phyloP scores from a whole-genome alignment of 176 grass and related monocot genomes.

The Zea mays region DNA sequence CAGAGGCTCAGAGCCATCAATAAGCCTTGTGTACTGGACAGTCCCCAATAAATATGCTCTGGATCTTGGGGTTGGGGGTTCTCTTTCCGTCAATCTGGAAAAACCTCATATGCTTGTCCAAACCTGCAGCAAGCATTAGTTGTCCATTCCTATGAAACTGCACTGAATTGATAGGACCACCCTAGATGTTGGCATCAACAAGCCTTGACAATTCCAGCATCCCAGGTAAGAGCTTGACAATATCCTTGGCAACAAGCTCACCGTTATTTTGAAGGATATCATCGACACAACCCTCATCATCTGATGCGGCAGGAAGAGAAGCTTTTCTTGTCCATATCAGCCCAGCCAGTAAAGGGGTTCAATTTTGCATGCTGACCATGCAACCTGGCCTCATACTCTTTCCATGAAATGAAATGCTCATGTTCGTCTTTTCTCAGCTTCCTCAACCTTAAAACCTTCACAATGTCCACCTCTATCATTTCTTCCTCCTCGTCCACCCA shows the following conservation, averaged over 20 bases:
- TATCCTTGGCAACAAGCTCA: slow-evolving; percentile 51
- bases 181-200: slow-evolving; percentile 64
- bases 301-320: not conserved
- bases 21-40: slow-evolving; percentile 67
- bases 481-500: slow-evolving; percentile 81
- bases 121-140: slow-evolving; percentile 67
- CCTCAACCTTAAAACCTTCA: slow-evolving; percentile 60
- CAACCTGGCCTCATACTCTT: slow-evolving; percentile 64
- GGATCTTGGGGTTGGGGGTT: slow-evolving; percentile 66
- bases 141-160: slow-evolving; percentile 89
- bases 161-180: slow-evolving; percentile 69
- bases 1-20: slow-evolving; percentile 75
- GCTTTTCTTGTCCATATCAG: slow-evolving; percentile 43
- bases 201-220: slow-evolving; percentile 77
- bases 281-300: slow-evolving; percentile 46
- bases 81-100: slow-evolving; percentile 82
- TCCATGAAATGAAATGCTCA: slow-evolving; percentile 59
- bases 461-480: slow-evolving; percentile 56
- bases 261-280: slow-evolving; percentile 54
- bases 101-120: slow-evolving; percentile 69
- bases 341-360: slow-evolving; percentile 71
- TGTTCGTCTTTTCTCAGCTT: slow-evolving; percentile 66
- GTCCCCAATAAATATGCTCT: slow-evolving; percentile 71
- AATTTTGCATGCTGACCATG: slow-evolving; percentile 62
- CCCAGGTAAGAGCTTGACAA: slow-evolving; percentile 62